Evolutionary conservation across 345 rosid genomes (phyloP), one percentile per base, ranked within the genome.

Genomic region (Eucalyptus erythrocorys): DNA sequence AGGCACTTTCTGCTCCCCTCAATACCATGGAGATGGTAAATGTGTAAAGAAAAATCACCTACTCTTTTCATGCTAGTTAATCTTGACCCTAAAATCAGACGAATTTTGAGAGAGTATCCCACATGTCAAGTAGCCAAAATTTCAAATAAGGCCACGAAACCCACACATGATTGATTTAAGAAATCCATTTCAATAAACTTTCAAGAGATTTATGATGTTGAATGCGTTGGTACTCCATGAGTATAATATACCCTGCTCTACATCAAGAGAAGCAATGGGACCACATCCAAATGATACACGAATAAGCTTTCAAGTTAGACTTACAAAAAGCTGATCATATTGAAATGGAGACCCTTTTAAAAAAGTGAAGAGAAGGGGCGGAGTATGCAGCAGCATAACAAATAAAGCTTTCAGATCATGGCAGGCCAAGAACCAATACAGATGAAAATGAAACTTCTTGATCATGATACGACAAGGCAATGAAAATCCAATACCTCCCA

Each of bases 401-500:
- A 42, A 76, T 76, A 76, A 76, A 40, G 84, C 82, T 76, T 76
- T 76, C 82, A 76, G 45, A 76, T 71, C 27, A 76, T 37, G 81
- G 82, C 84, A 76, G 47, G 47, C 84, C 47, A 76, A 76, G 14
- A 37, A 37, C 30, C 84, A 40, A 40, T 76, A 76, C 45, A 21
- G 47, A 88, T 53, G 49, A 47, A 53, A 55, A 79, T 42, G 37
- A 50, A 47, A 76, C 14, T 50, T 50, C 49, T 53, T n/a, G 26
- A 61, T 86, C 68, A 34, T 51, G 64, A 86, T 50, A 43, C 1
- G 30, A 40, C 84, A 76, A 40, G 64, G 87, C 15, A 48, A 49
- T 42, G 66, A 50, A 45, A 51, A 86, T 30, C 24, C 87, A 48
- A 40, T 91, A 96, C 99, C 99, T 95, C 89, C 99, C 99, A 90